Percentiles rank a stretch among this genome's conserved stretches.
Evolutionary conservation across 805 yeast species (phyloP).

Genomic region (Limtongia smithiae): DNA sequence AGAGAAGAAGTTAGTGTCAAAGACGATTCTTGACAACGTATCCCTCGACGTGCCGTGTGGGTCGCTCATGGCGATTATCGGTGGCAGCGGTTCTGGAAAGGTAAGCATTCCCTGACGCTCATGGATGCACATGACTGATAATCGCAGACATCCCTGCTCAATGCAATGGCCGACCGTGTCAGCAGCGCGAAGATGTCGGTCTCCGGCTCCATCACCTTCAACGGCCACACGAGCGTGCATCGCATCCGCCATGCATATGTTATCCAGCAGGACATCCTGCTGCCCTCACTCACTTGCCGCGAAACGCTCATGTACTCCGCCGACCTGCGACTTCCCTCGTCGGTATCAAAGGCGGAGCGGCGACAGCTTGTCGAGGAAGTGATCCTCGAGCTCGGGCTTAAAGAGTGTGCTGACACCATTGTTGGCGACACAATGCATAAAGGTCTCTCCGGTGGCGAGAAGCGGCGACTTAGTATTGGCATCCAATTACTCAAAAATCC

Average conservation of each 20-base stretch:
- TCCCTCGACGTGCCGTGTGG: constrained; percentile 60
- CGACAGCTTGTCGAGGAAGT: constrained; percentile 53
- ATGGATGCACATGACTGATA: not conserved
- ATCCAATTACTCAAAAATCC: constrained; percentile 76
- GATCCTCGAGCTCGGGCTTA: constrained; percentile 60
- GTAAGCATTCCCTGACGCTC: constrained; percentile 1
- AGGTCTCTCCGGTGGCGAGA: constrained; percentile 83
- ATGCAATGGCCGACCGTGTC: constrained; percentile 42
- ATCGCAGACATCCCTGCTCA: constrained; percentile 61
- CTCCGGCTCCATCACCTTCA: constrained; percentile 34
- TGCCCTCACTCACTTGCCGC: constrained; percentile 66
- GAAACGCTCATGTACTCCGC: constrained; percentile 73
- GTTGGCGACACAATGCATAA: constrained; percentile 53
- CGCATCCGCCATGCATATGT: constrained; percentile 55
- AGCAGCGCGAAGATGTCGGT: constrained; percentile 26
- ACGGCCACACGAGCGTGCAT: constrained; percentile 32
- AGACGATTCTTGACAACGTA: constrained; percentile 47
- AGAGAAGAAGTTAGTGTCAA: too few relatives aligned
- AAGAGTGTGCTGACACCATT: constrained; percentile 56
- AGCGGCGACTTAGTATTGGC: constrained; percentile 71
- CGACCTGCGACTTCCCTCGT: constrained; percentile 56
- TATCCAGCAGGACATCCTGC: constrained; percentile 68
- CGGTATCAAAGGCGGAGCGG: constrained; percentile 46
- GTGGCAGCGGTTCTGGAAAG: constrained; percentile 86
- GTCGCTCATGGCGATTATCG: constrained; percentile 72